Base-by-base conservation (phyloP, 2,329 filamentous ascomycete genomes). In the Colletotrichum musicola region DNA sequence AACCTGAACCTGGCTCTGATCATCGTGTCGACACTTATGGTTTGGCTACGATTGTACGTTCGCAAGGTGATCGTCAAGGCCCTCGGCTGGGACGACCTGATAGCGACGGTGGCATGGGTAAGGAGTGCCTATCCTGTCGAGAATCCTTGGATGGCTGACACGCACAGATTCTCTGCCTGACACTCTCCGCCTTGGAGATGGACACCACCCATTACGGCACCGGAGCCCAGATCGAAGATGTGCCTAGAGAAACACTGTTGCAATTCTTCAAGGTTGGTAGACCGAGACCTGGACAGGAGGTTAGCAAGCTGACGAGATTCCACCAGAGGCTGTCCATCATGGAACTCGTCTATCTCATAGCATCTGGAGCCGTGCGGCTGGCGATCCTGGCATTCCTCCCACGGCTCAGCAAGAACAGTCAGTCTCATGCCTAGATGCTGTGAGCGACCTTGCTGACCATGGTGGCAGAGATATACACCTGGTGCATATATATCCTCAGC, bases 341-440 rank as follows among this genome's bases (percentile, higher is more conserved):
- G 64, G 57, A 69, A 10, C 46, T 69, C 4, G 18, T 78, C 30
- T 77, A 77, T 68, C 77, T 81, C 61, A 73, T 77, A 65, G 73
- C 70, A 2, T 74, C 78, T 1, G 78, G 76, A 16, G 64, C 77
- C 4, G 74, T 80, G 25, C 73, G 79, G 51, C 60, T 80, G 16
- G 74, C 78, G 2, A 78, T 81, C 38, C 72, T 78, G 9, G 75
- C 76, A 6, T 80, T 81, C 64, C 68, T 81, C 13, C 75, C 76
- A 10, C 75, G 78, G n/a, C 72, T 81, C 14, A 72, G 71, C 54
- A 77, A 75, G 70, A 76, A 79, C 18, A 75, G 79, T 80, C 73
- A 14, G 58, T 35, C 14, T 2, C 10, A 18, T 22, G 5, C 14
- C 7, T 10, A 2, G 27, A 7, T 16, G 3, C n/a, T 18, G 9